phyloP scores from a whole-genome alignment of 768 basidiomycete species.

The Tricholoma sp. region DNA sequence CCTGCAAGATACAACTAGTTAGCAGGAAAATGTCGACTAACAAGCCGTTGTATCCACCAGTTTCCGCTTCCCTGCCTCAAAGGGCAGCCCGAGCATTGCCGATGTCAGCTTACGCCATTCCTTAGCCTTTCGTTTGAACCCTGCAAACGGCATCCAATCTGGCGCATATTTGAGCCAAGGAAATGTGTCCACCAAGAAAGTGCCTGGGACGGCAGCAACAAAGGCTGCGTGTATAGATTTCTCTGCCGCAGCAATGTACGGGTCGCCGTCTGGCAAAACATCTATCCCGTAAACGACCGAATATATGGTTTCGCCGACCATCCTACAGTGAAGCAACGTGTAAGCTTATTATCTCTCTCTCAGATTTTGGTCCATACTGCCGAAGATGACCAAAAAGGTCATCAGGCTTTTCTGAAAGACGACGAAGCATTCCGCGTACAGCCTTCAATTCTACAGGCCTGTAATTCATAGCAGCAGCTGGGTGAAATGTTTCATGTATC shows the following conservation, averaged over 20 bases:
- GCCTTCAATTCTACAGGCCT: too few relatives aligned
- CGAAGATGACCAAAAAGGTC: too few relatives aligned
- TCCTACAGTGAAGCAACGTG: neutral
- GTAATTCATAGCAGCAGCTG: too few relatives aligned
- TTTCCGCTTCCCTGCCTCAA: constrained; percentile 9
- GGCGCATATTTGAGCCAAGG: constrained; percentile 29
- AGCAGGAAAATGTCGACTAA: neutral
- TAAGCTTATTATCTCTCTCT: too few relatives aligned
- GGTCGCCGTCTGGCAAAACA: constrained; percentile 26
- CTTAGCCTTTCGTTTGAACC: constrained; percentile 28
- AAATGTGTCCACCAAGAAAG: constrained; percentile 28
- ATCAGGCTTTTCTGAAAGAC: too few relatives aligned
- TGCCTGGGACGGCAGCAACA: constrained; percentile 20
- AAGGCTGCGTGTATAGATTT: constrained; percentile 21
- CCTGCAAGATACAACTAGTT: constrained; percentile 2
- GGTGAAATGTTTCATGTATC: too few relatives aligned
- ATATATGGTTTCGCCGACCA: constrained; percentile 24
- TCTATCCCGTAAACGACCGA: constrained; percentile 30
- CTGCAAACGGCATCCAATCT: constrained; percentile 29
- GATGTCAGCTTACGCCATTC: neutral
- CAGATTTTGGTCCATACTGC: too few relatives aligned
- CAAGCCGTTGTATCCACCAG: constrained; percentile 9
- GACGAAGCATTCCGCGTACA: too few relatives aligned
- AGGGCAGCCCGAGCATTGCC: constrained; percentile 20
- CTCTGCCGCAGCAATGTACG: constrained; percentile 27